phyloP scores from a whole-genome alignment of 768 basidiomycete species.

The Myochromella boudieri region DNA sequence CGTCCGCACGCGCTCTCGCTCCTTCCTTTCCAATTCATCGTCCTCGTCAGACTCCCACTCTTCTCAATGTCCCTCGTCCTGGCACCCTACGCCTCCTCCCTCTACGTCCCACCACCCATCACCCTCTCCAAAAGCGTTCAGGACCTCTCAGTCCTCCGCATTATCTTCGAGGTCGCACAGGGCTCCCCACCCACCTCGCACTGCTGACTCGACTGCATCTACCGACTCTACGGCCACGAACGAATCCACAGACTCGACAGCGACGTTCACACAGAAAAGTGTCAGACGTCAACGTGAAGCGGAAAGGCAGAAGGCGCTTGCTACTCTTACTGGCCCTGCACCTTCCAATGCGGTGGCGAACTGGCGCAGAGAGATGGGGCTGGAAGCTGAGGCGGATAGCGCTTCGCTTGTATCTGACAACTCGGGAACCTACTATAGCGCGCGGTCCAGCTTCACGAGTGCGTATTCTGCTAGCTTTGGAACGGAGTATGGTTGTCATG shows the following conservation, averaged over 20 bases:
- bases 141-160: too few species aligned
- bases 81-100: slow-evolving; percentile 4
- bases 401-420: background rate
- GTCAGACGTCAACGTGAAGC: background rate
- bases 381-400: background rate
- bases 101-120: background rate
- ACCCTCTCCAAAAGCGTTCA: background rate
- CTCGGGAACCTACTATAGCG: slow-evolving; percentile 13
- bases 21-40: background rate
- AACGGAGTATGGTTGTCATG: slow-evolving; percentile 3
- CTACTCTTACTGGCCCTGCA: slow-evolving; percentile 1
- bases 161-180: background rate
- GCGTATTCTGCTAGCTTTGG: background rate
- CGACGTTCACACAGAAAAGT: slow-evolving; percentile 4
- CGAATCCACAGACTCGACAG: background rate
- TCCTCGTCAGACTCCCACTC: background rate
- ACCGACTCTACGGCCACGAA: slow-evolving; percentile 2
- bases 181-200: slow-evolving; percentile 6
- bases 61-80: slow-evolving; percentile 10
- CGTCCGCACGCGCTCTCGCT: background rate
- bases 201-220: slow-evolving; percentile 8
- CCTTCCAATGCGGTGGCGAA: background rate
- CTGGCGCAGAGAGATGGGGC: background rate
- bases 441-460: slow-evolving; percentile 12
- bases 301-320: slow-evolving; percentile 1